phyloP scores from a whole-genome alignment of 805 yeast species.

The Pichia gijzeniarum region DNA sequence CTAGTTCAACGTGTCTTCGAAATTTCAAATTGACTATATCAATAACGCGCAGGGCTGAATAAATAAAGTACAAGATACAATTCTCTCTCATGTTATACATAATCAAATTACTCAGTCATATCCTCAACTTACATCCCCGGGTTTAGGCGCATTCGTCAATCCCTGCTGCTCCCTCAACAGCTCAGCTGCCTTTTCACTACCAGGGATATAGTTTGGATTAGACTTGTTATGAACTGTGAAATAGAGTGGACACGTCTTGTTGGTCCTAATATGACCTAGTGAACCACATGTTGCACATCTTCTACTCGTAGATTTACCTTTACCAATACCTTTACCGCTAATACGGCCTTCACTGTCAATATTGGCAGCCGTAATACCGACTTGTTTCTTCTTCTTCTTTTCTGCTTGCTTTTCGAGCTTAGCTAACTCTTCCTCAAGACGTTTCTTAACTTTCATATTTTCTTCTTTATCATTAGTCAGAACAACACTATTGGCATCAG shows the following conservation, averaged over 20 bases:
- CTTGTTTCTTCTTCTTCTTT: conserved; percentile 30
- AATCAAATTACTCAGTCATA: too few species aligned
- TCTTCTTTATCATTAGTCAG: conserved; percentile 82
- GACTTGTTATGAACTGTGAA: conserved; percentile 35
- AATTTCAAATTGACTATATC: too few species aligned
- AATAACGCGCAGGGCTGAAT: too few species aligned
- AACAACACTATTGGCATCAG: conserved; percentile 51
- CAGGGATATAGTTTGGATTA: conserved; percentile 31
- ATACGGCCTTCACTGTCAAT: conserved; percentile 33
- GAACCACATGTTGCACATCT: conserved; percentile 95
- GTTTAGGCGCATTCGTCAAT: neutral
- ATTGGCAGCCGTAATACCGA: conserved; percentile 29
- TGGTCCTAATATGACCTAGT: conserved; percentile 89
- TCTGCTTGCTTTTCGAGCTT: conserved; percentile 73
- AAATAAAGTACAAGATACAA: too few species aligned
- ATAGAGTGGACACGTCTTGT: conserved; percentile 86
- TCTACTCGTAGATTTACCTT: conserved; percentile 67
- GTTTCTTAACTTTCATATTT: conserved; percentile 67
- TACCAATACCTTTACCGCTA: conserved; percentile 66
- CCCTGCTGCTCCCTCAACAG: conserved; percentile 1
- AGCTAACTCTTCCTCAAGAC: conserved; percentile 77
- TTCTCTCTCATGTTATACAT: too few species aligned
- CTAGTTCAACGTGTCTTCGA: too few species aligned
- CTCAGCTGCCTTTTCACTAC: conserved; percentile 21
- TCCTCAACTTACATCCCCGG: too few species aligned